Percentiles rank a stretch among this genome's conserved stretches.
phyloP scores from a whole-genome alignment of 2,329 filamentous ascomycete species.

The Alternaria panax region DNA sequence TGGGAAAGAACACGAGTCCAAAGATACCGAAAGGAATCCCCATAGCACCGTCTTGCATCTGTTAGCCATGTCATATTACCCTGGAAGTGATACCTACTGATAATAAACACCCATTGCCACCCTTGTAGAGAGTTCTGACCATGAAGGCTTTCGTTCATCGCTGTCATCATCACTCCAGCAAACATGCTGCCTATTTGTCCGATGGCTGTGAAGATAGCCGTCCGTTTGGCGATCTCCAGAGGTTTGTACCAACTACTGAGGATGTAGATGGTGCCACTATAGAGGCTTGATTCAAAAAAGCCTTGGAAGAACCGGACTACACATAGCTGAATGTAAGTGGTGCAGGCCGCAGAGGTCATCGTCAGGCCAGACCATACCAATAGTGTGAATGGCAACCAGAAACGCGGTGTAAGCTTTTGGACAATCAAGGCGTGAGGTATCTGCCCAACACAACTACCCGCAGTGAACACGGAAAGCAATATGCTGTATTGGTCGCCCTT shows the following conservation, averaged over 20 bases:
- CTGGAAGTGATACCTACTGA: constrained; percentile 21
- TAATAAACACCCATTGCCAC: constrained; percentile 43
- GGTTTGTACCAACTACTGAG: constrained; percentile 41
- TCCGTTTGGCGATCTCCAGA: constrained; percentile 39
- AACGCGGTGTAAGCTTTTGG: constrained; percentile 36
- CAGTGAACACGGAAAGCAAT: constrained; percentile 39
- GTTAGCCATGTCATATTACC: constrained; percentile 4
- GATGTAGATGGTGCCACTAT: constrained; percentile 42
- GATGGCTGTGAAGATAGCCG: constrained; percentile 41
- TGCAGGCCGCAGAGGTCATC: constrained; percentile 39
- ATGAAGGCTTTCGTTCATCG: constrained; percentile 38
- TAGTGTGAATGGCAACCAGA: constrained; percentile 41
- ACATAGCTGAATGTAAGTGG: constrained; percentile 36
- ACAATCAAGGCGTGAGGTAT: constrained; percentile 42
- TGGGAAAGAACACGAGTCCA: constrained; percentile 38
- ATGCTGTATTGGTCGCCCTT: constrained; percentile 40
- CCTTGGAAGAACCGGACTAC: constrained; percentile 39
- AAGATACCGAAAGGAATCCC: constrained; percentile 41
- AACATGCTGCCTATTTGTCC: constrained; percentile 44
- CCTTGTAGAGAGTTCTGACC: constrained; percentile 28
- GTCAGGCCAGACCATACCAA: constrained; percentile 40
- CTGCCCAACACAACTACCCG: constrained; percentile 38
- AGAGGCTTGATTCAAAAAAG: constrained; percentile 38
- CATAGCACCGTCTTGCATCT: constrained; percentile 34
- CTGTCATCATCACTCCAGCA: constrained; percentile 45